Percentiles rank a stretch among this genome's conserved stretches.
These are phyloP conservation scores for Lactifluus piperatus DNA, from an alignment of 768 basidiomycete genomes.

Conservation along the genomic window DNA sequence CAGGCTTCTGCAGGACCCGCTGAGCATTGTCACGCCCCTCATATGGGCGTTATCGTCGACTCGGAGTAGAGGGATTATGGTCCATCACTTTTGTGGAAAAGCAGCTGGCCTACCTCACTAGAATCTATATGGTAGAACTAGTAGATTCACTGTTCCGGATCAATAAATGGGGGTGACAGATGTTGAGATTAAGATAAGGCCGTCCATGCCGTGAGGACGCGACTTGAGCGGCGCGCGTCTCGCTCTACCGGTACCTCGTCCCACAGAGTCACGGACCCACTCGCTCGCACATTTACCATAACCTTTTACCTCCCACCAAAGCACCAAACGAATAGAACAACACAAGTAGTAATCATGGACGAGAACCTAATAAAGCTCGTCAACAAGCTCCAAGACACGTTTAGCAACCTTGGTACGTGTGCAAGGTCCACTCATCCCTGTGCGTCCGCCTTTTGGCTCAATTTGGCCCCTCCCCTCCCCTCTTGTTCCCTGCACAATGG, in stretches of 20 bases:
- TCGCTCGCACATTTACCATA: neutral
- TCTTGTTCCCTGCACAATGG: neutral
- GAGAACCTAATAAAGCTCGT: conserved; percentile 90
- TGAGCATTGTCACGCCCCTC: no score
- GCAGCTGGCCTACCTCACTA: no score
- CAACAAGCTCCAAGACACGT: conserved; percentile 92
- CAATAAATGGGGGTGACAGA: no score
- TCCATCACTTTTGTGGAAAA: no score
- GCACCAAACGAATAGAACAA: neutral
- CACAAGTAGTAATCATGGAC: conserved; percentile 54
- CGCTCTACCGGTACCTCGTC: neutral
- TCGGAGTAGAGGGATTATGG: no score
- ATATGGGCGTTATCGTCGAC: no score
- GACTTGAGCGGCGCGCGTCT: no score
- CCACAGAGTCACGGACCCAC: no score
- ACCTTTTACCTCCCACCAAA: neutral
- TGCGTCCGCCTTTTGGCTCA: conserved; percentile 6
- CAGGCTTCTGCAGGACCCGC: no score
- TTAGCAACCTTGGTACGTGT: conserved; percentile 71
- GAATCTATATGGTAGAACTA: no score
- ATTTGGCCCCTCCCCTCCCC: conserved; percentile 5
- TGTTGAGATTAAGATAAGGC: no score
- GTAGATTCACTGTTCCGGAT: no score
- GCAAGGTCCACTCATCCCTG: conserved; percentile 4
- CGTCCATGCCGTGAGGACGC: conserved; percentile 13